Evolutionary conservation across 495 filamentous ascomycete species (phyloP), one percentile per base, ranked within the genome.

Genomic region (Amphirosellinia nigrospora): DNA sequence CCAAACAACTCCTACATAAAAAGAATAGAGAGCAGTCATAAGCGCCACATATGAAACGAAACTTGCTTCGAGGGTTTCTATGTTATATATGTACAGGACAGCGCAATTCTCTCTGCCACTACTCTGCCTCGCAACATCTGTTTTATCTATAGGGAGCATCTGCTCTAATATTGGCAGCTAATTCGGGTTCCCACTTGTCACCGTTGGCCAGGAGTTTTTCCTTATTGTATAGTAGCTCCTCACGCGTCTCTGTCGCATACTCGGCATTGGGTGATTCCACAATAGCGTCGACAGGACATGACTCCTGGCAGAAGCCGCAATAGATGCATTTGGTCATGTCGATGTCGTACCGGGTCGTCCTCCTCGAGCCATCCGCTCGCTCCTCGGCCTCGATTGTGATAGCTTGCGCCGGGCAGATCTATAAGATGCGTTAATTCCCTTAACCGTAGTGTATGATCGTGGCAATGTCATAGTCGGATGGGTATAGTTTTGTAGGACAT

Each of bases 241-340:
- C 96, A 75, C 96, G 88, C 56, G 96, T 98, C 86, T 98, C 96
- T 15, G 94, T 98, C 53, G 96, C 93, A 78, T 98, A 99, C 83
- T 99, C 96, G 64, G 94, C 95, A 78, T 99, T 99, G 70, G 96
- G 94, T 21, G 91, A 92, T 82, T 97, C 94, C 52, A 99, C 96
- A 80, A 99, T 98, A 43, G 96, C 96, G 82, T 99, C 96, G 38
- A 98, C 96, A 36, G 96, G 96, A 83, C 96, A 99, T 72, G 93
- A 96, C 86, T 99, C 96, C 84, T 99, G 96, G 87, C 96, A 99
- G 86, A 96, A 96, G 16, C 96, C 96, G 79, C 96, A 99, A 87
- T 98, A 99, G 80, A 99, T 99, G 83, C 96, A 99, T 86, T 99
- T 99, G 78, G 96, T 98, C 96, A 99, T 99, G 86, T 99, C 96